A percentile compares a stretch with the other conserved stretches of the same genome.
Evolutionary conservation across 1,284 basidiomycete genomes (phyloP).

Genomic region (Ceratobasidium sp.): DNA sequence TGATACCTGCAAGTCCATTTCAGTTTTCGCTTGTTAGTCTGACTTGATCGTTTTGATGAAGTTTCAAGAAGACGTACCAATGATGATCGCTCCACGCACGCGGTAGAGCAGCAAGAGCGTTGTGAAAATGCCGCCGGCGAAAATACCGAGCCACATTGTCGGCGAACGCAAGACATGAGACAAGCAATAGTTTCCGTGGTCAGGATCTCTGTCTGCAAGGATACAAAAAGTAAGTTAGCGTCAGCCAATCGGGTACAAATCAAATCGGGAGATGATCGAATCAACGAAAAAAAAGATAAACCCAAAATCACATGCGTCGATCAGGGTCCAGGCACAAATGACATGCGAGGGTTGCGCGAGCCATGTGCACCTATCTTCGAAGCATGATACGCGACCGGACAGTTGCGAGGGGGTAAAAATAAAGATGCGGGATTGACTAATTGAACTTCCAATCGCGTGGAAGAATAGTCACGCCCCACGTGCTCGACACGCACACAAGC

Average conservation of each 20-base stretch:
- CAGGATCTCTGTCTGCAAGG: slow-evolving; percentile 50
- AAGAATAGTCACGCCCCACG: slow-evolving; percentile 21
- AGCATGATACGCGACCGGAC: slow-evolving; percentile 28
- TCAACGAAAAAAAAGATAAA: background rate
- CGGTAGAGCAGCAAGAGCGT: slow-evolving; percentile 87
- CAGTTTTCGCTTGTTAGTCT: background rate
- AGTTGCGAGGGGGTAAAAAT: slow-evolving; percentile 7
- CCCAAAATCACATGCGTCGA: slow-evolving; percentile 29
- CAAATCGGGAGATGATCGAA: background rate
- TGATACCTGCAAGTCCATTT: slow-evolving; percentile 62
- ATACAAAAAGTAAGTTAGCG: background rate
- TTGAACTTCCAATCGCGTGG: slow-evolving; percentile 51
- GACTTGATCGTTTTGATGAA: too few species aligned
- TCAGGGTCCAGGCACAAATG: slow-evolving; percentile 44
- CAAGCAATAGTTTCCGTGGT: slow-evolving; percentile 69
- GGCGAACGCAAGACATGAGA: slow-evolving; percentile 79
- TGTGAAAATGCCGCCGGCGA: slow-evolving; percentile 87
- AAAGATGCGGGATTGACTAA: slow-evolving; percentile 57
- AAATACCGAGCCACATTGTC: slow-evolving; percentile 91
- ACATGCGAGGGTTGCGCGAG: background rate
- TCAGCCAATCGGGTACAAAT: background rate
- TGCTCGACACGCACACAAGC: background rate
- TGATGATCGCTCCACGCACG: slow-evolving; percentile 85
- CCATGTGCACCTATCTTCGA: slow-evolving; percentile 16
- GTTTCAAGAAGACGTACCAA: slow-evolving; percentile 62